phyloP scores from a whole-genome alignment of 192 early-diverging fungal species.

The Gonapodya sp. region DNA sequence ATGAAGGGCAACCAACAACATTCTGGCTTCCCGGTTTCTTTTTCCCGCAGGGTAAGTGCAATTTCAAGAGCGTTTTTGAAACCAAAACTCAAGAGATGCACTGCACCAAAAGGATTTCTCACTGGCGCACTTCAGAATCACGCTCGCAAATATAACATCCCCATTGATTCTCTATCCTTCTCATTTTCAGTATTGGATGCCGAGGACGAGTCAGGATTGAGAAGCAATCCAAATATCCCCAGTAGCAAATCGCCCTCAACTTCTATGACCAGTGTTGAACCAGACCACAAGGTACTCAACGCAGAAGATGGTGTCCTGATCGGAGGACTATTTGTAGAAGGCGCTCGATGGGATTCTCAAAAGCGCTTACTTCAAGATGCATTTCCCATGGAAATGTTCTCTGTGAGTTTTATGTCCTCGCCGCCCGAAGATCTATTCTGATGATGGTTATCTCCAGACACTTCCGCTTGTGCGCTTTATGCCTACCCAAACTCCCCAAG shows the following conservation, averaged over 20 bases:
- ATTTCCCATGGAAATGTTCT: slow-evolving; percentile 57
- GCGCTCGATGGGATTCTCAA: slow-evolving; percentile 46
- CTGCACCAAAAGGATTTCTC: slow-evolving; percentile 40
- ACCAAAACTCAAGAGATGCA: too few species aligned
- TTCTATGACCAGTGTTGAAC: neutral
- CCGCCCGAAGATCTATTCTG: neutral
- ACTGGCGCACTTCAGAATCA: slow-evolving; percentile 55
- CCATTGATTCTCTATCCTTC: slow-evolving; percentile 45
- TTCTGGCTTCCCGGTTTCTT: slow-evolving; percentile 60
- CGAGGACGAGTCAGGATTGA: slow-evolving; percentile 30
- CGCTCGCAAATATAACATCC: slow-evolving; percentile 44
- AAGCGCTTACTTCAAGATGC: slow-evolving; percentile 43
- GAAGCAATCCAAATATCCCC: too few species aligned
- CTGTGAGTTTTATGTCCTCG: slow-evolving; percentile 26
- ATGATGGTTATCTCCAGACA: slow-evolving; percentile 19
- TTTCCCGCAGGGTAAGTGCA: slow-evolving; percentile 45
- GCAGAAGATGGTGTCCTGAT: slow-evolving; percentile 46
- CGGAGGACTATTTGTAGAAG: slow-evolving; percentile 44
- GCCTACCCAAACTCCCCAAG: slow-evolving; percentile 31
- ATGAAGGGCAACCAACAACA: slow-evolving; percentile 36
- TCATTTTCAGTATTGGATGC: slow-evolving; percentile 34
- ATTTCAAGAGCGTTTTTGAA: too few species aligned
- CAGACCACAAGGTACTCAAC: neutral
- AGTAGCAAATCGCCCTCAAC: neutral
- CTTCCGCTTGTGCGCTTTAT: slow-evolving; percentile 49